phyloP scores from a whole-genome alignment of 2,329 filamentous ascomycete genomes.

The Cercospora sp. region DNA sequence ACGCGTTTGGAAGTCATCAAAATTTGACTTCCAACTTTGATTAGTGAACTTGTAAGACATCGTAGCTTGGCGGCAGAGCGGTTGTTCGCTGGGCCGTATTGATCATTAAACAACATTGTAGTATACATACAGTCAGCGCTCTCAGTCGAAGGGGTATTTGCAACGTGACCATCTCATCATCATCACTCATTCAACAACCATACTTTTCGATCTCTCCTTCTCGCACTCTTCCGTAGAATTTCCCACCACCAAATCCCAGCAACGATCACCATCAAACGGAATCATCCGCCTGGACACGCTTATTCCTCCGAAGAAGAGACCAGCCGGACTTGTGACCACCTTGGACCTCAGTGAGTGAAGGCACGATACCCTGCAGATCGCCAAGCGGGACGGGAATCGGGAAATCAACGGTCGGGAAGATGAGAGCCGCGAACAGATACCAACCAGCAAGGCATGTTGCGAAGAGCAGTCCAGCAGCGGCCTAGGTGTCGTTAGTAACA shows the following conservation, averaged over 20 bases:
- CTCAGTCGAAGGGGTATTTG: background rate
- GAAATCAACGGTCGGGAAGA: conserved; percentile 29
- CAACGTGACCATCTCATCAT: background rate
- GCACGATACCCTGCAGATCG: conserved; percentile 24
- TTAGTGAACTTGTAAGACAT: background rate
- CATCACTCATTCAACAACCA: background rate
- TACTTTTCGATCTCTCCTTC: background rate
- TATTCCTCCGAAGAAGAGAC: conserved; percentile 14
- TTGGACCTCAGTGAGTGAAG: conserved; percentile 18
- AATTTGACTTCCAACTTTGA: background rate
- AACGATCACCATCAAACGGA: conserved; percentile 11
- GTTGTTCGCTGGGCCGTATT: background rate
- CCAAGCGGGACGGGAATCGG: conserved; percentile 25
- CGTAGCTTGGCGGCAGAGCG: background rate
- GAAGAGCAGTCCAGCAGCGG: conserved; percentile 26
- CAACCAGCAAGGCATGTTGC: conserved; percentile 22
- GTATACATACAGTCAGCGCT: background rate
- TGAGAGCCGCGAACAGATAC: conserved; percentile 27
- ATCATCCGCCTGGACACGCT: conserved; percentile 11
- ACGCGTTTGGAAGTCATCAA: background rate
- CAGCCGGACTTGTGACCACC: conserved; percentile 13
- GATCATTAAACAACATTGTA: background rate
- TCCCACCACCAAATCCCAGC: background rate
- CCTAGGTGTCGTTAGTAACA: conserved; percentile 12
- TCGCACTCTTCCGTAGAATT: background rate